Base-by-base conservation (phyloP, 768 basidiomycete genomes). In the Paxillus involutus region DNA sequence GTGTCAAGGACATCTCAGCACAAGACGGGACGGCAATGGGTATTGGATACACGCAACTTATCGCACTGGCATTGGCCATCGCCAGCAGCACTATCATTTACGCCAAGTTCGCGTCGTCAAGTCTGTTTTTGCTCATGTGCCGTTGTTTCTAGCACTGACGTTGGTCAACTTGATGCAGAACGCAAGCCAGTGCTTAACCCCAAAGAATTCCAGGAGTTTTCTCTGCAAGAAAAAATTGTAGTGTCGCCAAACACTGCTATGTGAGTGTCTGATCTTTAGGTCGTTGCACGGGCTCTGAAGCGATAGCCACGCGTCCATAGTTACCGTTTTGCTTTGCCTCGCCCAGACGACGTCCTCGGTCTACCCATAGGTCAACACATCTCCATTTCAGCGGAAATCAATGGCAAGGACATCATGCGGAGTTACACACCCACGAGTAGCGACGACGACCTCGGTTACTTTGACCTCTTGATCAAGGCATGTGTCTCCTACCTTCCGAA, bases 281-380 rank as follows among this genome's bases (percentile, higher is more conserved):
- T 47, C 46, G 30, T 40, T 49, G 53, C 46, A 4, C 43, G 45
- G 19, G 30, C 11, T 52, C 42, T 42, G 39, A 52, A 26, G 32
- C 41, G 17, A 39, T 29, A 16, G 26, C 30, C 53, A 35, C 16
- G 17, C 46, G 11, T 43, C 49, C 37, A 41, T 64, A 97, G 95
- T 62, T 98, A 98, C 79, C 94, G 94, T 53, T 97, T 97, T 72
- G 85, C 80, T 21, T 80, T 98, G 16, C 91, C 92, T 33, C 77
- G 80, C 57, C 65, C 80, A 9, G 80, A 83, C 33, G 89, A 91
- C 67, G 77, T 88, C 48, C 87, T 99, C 14, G 96, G 96, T 53
- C 86, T 99, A 3, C 97, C 97, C 53, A 86, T 94, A 59, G 97
- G 97, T 47, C 94, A 98, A 75, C 97, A 99, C 79, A 92, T 99